Percentiles rank a stretch among this genome's conserved stretches.
Conservation (phyloP, 148 eudicot genomes). For the Chenopodium berlandieri region DNA sequence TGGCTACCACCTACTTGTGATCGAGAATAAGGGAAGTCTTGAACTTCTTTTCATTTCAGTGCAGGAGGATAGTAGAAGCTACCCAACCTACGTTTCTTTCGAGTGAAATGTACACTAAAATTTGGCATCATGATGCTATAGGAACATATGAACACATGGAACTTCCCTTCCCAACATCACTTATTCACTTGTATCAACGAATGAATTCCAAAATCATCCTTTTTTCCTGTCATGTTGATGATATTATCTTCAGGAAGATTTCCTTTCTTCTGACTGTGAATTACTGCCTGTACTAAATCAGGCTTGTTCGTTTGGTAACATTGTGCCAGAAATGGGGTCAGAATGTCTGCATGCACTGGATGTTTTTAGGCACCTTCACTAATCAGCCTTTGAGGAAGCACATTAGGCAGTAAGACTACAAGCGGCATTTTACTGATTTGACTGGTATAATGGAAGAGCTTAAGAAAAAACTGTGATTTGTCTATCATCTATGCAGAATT, state of each 20-base stretch:
- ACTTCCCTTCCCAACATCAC: not conserved
- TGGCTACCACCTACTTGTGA: too few relatives aligned
- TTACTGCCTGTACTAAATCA: not conserved
- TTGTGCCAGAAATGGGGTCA: slow-evolving; percentile 47
- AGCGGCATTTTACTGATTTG: slow-evolving; percentile 58
- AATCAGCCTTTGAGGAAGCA: slow-evolving; percentile 61
- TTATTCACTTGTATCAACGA: not conserved
- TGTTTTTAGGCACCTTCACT: slow-evolving; percentile 65
- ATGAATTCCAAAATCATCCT: not conserved
- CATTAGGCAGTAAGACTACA: slow-evolving; percentile 61
- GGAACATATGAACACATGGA: not conserved
- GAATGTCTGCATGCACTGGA: slow-evolving; percentile 50
- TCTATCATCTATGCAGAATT: slow-evolving; percentile 39
- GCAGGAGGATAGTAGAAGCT: too few relatives aligned
- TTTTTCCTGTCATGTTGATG: not conserved
- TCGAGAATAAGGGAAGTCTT: too few relatives aligned
- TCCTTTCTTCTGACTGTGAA: not conserved
- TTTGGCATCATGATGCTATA: not conserved
- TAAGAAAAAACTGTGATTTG: slow-evolving; percentile 36
- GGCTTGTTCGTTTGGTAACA: not conserved
- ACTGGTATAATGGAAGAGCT: slow-evolving; percentile 51
- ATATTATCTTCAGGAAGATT: not conserved
- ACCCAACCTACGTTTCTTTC: not conserved
- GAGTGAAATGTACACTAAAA: not conserved
- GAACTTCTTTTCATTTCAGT: too few relatives aligned